Evolutionary conservation across 805 yeast genomes (phyloP).

Genomic region (Isabelozyma gotoi): DNA sequence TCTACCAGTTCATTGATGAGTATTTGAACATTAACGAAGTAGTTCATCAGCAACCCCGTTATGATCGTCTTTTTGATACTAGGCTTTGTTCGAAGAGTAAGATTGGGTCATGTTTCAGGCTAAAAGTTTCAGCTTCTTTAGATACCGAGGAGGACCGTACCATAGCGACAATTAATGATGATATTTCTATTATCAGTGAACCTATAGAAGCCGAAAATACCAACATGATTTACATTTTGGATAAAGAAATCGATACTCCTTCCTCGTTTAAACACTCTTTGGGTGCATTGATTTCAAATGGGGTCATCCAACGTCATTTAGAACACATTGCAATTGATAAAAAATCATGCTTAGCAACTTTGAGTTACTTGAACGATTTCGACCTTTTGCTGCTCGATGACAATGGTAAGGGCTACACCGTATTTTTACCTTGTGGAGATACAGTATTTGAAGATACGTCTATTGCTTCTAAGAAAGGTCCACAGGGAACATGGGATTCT

Average conservation of each 20-base stretch:
- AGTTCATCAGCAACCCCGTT: slow-evolving; percentile 2
- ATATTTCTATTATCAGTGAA: slow-evolving; percentile 41
- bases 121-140: slow-evolving; percentile 31
- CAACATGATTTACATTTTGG: slow-evolving; percentile 64
- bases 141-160: slow-evolving; percentile 5
- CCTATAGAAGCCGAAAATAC: slow-evolving; percentile 54
- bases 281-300: slow-evolving; percentile 43
- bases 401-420: slow-evolving; percentile 65
- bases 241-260: slow-evolving; percentile 64
- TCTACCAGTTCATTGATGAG: slow-evolving; percentile 66
- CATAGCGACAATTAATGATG: slow-evolving; percentile 53
- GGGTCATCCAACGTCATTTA: slow-evolving; percentile 22
- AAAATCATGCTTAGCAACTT: slow-evolving; percentile 58
- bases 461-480: neutral
- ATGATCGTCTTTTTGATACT: slow-evolving; percentile 44
- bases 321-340: slow-evolving; percentile 34
- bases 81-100: slow-evolving; percentile 57
- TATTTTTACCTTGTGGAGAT: slow-evolving; percentile 70
- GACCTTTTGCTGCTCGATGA: slow-evolving; percentile 52
- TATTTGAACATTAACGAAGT: slow-evolving; percentile 29
- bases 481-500: slow-evolving; percentile 56
- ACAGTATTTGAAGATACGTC: slow-evolving; percentile 10
- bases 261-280: slow-evolving; percentile 61
- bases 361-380: slow-evolving; percentile 54
- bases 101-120: slow-evolving; percentile 55